Conservation (phyloP, 2,329 filamentous ascomycete genomes). For the Penicillium fuscoglaucum region DNA sequence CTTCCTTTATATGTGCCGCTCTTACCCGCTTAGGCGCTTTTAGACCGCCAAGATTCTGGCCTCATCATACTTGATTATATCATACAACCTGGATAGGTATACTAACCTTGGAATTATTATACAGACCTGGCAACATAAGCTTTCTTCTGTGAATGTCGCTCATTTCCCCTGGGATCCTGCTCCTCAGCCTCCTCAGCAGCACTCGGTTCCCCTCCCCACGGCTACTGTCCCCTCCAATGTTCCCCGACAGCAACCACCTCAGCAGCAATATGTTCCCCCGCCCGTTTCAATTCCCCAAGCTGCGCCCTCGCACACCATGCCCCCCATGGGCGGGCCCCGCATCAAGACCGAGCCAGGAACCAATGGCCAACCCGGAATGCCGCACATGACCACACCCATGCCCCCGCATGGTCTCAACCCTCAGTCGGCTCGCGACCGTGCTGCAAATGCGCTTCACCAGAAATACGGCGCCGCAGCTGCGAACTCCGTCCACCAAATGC, state of each 20-base stretch:
- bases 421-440: conserved; percentile 56
- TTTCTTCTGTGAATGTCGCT: conserved; percentile 80
- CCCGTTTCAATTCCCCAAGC: conserved; percentile 37
- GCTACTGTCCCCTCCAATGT: conserved; percentile 48
- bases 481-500: conserved; percentile 46
- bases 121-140: conserved; percentile 91
- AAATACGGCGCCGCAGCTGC: conserved; percentile 46
- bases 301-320: conserved; percentile 29
- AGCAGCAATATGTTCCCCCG: conserved; percentile 39
- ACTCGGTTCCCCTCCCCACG: conserved; percentile 39
- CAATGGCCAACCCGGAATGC: conserved; percentile 37
- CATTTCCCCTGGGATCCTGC: conserved; percentile 94
- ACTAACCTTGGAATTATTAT: conserved; percentile 1
- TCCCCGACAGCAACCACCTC: conserved; percentile 37
- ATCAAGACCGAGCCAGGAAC: conserved; percentile 57
- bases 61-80: conserved; percentile 12
- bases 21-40: conserved; percentile 30
- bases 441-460: conserved; percentile 53
- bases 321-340: conserved; percentile 38
- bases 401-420: conserved; percentile 40
- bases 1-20: conserved; percentile 43
- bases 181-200: conserved; percentile 52
- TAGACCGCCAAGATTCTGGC: conserved; percentile 24
- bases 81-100: conserved; percentile 10
- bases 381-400: conserved; percentile 39